Evolutionary conservation across 441 rosid genomes (phyloP).

Genomic region (Populus tomentosa): DNA sequence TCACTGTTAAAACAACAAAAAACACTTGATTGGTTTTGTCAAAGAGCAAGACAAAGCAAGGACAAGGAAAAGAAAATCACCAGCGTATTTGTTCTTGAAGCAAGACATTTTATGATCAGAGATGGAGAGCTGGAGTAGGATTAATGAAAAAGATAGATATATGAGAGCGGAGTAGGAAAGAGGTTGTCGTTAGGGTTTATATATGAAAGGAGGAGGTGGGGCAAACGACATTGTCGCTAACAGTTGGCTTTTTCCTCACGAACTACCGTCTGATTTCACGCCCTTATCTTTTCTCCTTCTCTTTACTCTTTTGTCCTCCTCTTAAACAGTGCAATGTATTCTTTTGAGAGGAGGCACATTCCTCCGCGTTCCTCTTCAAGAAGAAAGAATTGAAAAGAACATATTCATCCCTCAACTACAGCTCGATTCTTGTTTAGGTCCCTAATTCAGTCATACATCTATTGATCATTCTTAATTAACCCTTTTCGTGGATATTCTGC

Average conservation of each 20-base stretch:
- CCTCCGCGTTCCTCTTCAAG: too few species aligned
- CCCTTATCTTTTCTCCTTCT: not conserved
- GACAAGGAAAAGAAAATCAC: slow-evolving; percentile 21
- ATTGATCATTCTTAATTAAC: not conserved
- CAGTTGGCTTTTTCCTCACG: slow-evolving; percentile 13
- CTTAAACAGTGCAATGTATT: too few species aligned
- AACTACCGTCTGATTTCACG: slow-evolving; percentile 7
- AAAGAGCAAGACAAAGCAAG: not conserved
- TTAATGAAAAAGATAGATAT: not conserved
- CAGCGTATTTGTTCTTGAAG: slow-evolving; percentile 56
- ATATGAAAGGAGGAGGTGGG: not conserved
- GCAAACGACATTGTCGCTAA: slow-evolving; percentile 20
- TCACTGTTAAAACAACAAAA: not conserved
- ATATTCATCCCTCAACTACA: too few species aligned
- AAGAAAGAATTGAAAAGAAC: too few species aligned
- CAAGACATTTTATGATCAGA: slow-evolving; percentile 38
- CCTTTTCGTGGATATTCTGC: not conserved
- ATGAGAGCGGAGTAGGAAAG: not conserved
- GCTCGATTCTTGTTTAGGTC: too few species aligned
- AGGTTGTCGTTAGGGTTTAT: not conserved
- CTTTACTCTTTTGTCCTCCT: slow-evolving; percentile 22
- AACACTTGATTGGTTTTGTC: too few species aligned
- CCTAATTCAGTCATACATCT: not conserved
- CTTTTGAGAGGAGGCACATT: too few species aligned
- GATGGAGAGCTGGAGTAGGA: not conserved